Conservation (phyloP, 2,329 filamentous ascomycete species). For the Cladorrhinum sp. region DNA sequence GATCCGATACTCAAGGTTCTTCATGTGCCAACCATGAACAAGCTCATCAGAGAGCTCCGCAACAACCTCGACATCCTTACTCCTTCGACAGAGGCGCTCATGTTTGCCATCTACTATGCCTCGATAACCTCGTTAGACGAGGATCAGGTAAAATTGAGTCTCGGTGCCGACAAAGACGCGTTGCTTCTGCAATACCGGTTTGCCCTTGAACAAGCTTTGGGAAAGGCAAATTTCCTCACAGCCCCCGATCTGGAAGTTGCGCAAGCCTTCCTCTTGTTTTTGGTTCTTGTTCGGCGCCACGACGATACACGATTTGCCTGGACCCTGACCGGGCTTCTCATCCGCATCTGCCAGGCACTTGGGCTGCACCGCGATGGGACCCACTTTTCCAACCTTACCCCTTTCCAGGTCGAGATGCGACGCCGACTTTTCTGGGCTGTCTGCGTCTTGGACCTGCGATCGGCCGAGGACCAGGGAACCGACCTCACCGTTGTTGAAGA, state of each 20-base stretch:
- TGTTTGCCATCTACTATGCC: slow-evolving; percentile 61
- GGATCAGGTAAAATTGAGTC: slow-evolving; percentile 54
- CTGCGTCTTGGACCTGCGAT: slow-evolving; percentile 56
- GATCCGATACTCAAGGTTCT: slow-evolving; percentile 70
- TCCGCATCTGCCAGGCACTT: slow-evolving; percentile 52
- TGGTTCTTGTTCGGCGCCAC: slow-evolving; percentile 50
- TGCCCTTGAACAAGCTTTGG: slow-evolving; percentile 57
- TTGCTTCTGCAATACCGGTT: slow-evolving; percentile 49
- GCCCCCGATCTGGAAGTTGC: slow-evolving; percentile 57
- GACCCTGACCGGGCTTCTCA: slow-evolving; percentile 61
- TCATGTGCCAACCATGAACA: slow-evolving; percentile 65
- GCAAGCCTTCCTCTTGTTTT: slow-evolving; percentile 60
- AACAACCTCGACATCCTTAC: slow-evolving; percentile 57
- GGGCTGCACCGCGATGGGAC: slow-evolving; percentile 58
- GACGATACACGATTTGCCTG: slow-evolving; percentile 56
- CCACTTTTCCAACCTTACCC: slow-evolving; percentile 49
- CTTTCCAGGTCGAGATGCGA: slow-evolving; percentile 62
- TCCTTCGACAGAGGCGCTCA: slow-evolving; percentile 56
- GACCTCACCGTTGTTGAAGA: slow-evolving; percentile 45
- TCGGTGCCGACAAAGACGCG: slow-evolving; percentile 46
- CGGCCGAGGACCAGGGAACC: slow-evolving; percentile 57
- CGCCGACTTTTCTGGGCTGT: slow-evolving; percentile 62
- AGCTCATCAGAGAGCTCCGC: slow-evolving; percentile 58
- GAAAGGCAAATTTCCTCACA: slow-evolving; percentile 59
- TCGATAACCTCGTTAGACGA: slow-evolving; percentile 58